These are phyloP conservation scores for Xerocomellus amylosporus DNA, from an alignment of 768 basidiomycete species.

Conservation along the genomic window DNA sequence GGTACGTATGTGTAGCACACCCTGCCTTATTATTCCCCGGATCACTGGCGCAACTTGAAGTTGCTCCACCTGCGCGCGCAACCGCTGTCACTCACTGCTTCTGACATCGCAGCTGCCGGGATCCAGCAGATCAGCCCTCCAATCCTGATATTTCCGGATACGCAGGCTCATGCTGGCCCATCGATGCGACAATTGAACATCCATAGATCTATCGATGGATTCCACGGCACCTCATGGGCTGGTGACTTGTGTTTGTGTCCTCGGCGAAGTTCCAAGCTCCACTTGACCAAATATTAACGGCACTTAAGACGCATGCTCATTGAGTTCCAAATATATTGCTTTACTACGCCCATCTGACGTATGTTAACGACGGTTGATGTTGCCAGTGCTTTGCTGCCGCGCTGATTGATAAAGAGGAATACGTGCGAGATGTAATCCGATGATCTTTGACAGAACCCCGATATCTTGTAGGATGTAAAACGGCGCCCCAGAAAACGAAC, in stretches of 20 bases:
- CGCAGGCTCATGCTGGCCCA: not conserved
- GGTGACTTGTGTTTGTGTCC: not conserved
- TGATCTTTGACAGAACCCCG: not conserved
- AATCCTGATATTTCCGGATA: not conserved
- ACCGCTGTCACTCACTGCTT: constrained; percentile 6
- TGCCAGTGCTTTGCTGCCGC: not conserved
- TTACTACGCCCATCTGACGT: not conserved
- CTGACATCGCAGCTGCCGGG: constrained; percentile 4
- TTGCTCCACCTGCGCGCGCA: constrained; percentile 29
- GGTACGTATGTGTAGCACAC: constrained; percentile 11
- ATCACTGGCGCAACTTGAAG: constrained; percentile 19
- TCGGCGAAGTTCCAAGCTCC: constrained; percentile 9
- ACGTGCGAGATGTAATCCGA: not conserved
- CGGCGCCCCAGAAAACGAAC: not conserved
- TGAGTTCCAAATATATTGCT: constrained; percentile 1
- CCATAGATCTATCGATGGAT: not conserved
- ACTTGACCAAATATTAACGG: constrained; percentile 7
- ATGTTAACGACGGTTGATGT: not conserved
- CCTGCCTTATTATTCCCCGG: constrained; percentile 14
- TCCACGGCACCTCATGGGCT: constrained; percentile 2
- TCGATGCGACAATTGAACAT: not conserved
- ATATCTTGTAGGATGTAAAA: not conserved
- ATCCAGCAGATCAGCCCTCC: constrained; percentile 1
- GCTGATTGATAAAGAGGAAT: not conserved
- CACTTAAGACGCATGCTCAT: not conserved